phyloP scores from a whole-genome alignment of 139 green algal genomes.

The Chlamydomonas urium region DNA sequence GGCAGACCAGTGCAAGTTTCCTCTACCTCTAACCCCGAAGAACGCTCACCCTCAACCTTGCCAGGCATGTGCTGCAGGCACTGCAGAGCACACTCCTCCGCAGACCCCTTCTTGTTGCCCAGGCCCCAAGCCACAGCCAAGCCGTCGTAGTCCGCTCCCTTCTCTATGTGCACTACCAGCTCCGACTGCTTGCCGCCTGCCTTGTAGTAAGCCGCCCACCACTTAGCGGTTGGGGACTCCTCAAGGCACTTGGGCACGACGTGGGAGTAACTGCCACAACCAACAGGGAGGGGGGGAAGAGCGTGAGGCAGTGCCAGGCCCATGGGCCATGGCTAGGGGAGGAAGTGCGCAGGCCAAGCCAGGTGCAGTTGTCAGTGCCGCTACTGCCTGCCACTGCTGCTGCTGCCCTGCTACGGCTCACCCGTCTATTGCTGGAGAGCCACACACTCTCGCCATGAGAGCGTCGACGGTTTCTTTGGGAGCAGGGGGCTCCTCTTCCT shows the following conservation, averaged over 20 bases:
- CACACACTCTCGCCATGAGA: conserved; percentile 28
- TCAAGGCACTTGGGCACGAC: conserved; percentile 46
- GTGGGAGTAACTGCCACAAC: conserved; percentile 39
- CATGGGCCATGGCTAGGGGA: too few species aligned
- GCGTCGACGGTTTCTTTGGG: conserved; percentile 10
- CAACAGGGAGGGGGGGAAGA: too few species aligned
- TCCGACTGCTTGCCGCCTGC: conserved; percentile 32
- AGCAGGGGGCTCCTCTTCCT: too few species aligned
- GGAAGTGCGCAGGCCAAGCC: too few species aligned
- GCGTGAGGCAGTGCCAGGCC: too few species aligned
- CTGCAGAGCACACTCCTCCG: conserved; percentile 59
- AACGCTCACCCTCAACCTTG: too few species aligned
- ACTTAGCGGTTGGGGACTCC: conserved; percentile 37
- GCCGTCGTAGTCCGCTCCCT: conserved; percentile 59
- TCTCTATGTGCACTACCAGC: conserved; percentile 41
- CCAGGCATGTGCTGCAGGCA: conserved; percentile 59
- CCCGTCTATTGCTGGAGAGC: conserved; percentile 24
- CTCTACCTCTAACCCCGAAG: too few species aligned
- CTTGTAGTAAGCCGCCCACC: conserved; percentile 38
- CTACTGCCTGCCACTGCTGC: too few species aligned
- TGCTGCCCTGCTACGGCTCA: too few species aligned
- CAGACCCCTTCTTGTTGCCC: conserved; percentile 53
- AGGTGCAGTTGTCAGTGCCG: too few species aligned
- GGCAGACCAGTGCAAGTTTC: too few species aligned
- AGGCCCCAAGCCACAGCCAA: conserved; percentile 80